Conservation (phyloP, 352 stramenopile genomes). For the Halophytophthora polymorphica region DNA sequence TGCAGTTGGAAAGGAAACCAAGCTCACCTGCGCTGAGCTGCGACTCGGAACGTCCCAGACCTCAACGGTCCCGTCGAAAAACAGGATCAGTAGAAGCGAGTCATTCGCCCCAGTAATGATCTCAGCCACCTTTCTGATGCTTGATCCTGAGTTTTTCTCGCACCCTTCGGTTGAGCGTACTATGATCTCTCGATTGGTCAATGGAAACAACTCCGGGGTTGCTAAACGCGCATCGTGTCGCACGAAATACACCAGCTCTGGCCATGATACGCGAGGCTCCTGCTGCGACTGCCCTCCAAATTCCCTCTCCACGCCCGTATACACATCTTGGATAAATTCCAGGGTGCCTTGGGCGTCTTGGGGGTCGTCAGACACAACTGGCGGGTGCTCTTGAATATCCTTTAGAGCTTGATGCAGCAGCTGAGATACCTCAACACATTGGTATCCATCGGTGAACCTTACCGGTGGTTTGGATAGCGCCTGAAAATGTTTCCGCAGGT, state of each 20-base stretch:
- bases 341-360: background rate
- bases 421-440: slow-evolving; percentile 2
- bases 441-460: slow-evolving; percentile 4
- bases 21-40: slow-evolving; percentile 6
- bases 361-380: slow-evolving; percentile 11
- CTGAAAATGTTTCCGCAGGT: slow-evolving; percentile 16
- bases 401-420: slow-evolving; percentile 9
- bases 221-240: slow-evolving; percentile 7
- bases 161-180: background rate
- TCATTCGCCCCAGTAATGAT: slow-evolving; percentile 10
- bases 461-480: background rate
- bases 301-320: slow-evolving; percentile 2
- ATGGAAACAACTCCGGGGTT: slow-evolving; percentile 16
- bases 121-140: slow-evolving; percentile 12
- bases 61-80: slow-evolving; percentile 18
- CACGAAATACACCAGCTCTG: slow-evolving; percentile 18
- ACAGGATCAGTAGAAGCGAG: slow-evolving; percentile 8
- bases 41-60: slow-evolving; percentile 6
- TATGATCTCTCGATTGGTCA: background rate
- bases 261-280: slow-evolving; percentile 11
- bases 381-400: slow-evolving; percentile 11
- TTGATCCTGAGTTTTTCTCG: background rate
- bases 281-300: background rate
- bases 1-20: background rate
- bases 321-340: slow-evolving; percentile 3